Conservation (phyloP, 129 eudicot species). For the Saussurea involucrata region DNA sequence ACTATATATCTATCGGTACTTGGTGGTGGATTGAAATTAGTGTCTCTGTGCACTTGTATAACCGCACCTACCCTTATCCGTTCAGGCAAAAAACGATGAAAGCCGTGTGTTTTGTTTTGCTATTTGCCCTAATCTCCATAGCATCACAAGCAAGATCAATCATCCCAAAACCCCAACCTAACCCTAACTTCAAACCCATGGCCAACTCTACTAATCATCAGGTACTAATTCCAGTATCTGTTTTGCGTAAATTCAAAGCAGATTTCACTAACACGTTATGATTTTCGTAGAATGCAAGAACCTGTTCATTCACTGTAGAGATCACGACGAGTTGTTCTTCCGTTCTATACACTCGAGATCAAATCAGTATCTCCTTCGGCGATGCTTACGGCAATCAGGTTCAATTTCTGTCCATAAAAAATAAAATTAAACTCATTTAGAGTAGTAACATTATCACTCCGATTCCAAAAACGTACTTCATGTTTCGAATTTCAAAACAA, state of each 20-base stretch:
- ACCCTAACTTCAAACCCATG: constrained; percentile 47
- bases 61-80: background rate
- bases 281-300: constrained; percentile 32
- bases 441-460: background rate
- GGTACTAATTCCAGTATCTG: constrained; percentile 20
- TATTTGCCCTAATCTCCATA: constrained; percentile 32
- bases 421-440: too few species aligned
- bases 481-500: background rate
- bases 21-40: background rate
- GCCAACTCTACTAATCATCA: constrained; percentile 36
- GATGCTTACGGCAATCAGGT: constrained; percentile 97
- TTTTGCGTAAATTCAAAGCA: constrained; percentile 2
- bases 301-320: constrained; percentile 60
- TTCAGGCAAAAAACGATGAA: constrained; percentile 31
- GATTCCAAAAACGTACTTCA: background rate
- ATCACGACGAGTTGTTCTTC: constrained; percentile 83
- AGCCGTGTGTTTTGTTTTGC: constrained; percentile 10
- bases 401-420: too few species aligned
- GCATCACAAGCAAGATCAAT: constrained; percentile 47
- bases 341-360: constrained; percentile 63
- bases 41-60: background rate
- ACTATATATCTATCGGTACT: background rate
- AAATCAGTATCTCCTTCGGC: constrained; percentile 82
- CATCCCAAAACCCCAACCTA: constrained; percentile 35
- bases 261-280: background rate